Conservation (phyloP, 768 basidiomycete genomes). For the Tricholoma sp. region DNA sequence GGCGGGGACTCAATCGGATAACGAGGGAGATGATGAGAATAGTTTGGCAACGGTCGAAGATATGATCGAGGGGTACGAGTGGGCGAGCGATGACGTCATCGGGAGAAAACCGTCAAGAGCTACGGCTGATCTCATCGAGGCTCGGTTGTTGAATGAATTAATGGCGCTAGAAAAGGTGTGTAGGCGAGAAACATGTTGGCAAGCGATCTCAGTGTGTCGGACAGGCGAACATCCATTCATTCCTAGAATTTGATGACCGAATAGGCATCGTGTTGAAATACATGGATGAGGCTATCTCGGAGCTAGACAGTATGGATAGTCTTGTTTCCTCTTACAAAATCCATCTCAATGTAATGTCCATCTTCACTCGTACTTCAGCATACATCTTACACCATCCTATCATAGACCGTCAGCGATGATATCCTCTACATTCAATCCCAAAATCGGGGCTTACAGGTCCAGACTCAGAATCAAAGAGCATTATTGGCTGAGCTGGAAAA, state of each 20-base stretch:
- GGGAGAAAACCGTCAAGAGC: slow-evolving; percentile 60
- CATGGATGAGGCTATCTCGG: slow-evolving; percentile 84
- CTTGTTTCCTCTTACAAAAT: slow-evolving; percentile 93
- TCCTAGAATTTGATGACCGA: slow-evolving; percentile 93
- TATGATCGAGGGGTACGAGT: slow-evolving; percentile 98
- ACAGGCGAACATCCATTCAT: slow-evolving; percentile 96
- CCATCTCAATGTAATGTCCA: slow-evolving; percentile 76
- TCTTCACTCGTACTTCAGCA: neutral
- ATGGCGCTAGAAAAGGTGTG: slow-evolving; percentile 89
- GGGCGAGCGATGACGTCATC: slow-evolving; percentile 80
- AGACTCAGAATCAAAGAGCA: slow-evolving; percentile 90
- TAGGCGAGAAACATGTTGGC: neutral
- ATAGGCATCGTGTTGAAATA: slow-evolving; percentile 79
- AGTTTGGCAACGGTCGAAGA: slow-evolving; percentile 91
- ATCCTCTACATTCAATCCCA: slow-evolving; percentile 95
- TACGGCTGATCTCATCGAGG: slow-evolving; percentile 89
- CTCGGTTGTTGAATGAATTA: slow-evolving; percentile 82
- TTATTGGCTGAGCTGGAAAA: slow-evolving; percentile 84
- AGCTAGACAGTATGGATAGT: slow-evolving; percentile 87
- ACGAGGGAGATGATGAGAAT: slow-evolving; percentile 64
- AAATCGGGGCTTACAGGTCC: slow-evolving; percentile 94
- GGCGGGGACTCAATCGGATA: slow-evolving; percentile 37
- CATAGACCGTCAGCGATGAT: slow-evolving; percentile 91
- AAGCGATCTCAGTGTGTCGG: slow-evolving; percentile 4
- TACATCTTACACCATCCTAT: slow-evolving; percentile 1